A percentile compares a stretch with the other conserved stretches of the same genome.
phyloP scores from a whole-genome alignment of 2,329 filamentous ascomycete species.

The Bimuria novae-zelandiae region DNA sequence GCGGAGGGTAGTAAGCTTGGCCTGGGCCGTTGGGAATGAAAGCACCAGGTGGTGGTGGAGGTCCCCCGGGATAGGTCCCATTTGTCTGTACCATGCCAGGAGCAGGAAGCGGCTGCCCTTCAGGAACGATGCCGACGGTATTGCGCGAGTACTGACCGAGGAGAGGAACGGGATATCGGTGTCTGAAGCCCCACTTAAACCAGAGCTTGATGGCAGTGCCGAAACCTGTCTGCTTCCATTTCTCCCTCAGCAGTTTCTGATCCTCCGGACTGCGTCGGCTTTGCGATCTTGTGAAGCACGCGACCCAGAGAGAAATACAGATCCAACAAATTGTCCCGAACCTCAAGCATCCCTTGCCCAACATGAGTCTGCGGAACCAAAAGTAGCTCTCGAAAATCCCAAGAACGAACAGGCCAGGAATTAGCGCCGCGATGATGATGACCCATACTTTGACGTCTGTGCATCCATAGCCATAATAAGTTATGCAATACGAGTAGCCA shows the following conservation, averaged over 20 bases:
- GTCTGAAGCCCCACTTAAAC: conserved; percentile 39
- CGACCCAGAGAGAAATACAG: conserved; percentile 33
- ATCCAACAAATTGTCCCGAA: conserved; percentile 41
- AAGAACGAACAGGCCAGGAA: conserved; percentile 37
- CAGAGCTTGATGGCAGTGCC: conserved; percentile 39
- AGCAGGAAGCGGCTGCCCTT: conserved; percentile 26
- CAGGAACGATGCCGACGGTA: conserved; percentile 36
- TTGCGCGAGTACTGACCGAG: conserved; percentile 36
- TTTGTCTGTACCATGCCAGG: conserved; percentile 29
- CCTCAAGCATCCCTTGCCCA: conserved; percentile 34
- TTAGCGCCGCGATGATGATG: conserved; percentile 34
- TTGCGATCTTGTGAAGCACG: conserved; percentile 40
- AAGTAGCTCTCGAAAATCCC: conserved; percentile 40
- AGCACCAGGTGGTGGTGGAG: conserved; percentile 14
- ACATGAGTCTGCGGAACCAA: conserved; percentile 44
- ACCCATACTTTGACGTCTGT: conserved; percentile 29
- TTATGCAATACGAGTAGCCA: conserved; percentile 4
- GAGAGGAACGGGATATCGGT: conserved; percentile 33
- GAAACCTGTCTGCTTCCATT: conserved; percentile 34
- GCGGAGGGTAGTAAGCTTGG: conserved; percentile 23
- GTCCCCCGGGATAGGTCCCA: conserved; percentile 5
- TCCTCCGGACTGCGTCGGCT: conserved; percentile 36
- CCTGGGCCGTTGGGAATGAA: conserved; percentile 14
- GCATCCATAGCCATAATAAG: conserved; percentile 19
- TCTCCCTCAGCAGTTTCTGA: conserved; percentile 33